phyloP scores from a whole-genome alignment of 805 yeast genomes.

The Candida sonorensis region DNA sequence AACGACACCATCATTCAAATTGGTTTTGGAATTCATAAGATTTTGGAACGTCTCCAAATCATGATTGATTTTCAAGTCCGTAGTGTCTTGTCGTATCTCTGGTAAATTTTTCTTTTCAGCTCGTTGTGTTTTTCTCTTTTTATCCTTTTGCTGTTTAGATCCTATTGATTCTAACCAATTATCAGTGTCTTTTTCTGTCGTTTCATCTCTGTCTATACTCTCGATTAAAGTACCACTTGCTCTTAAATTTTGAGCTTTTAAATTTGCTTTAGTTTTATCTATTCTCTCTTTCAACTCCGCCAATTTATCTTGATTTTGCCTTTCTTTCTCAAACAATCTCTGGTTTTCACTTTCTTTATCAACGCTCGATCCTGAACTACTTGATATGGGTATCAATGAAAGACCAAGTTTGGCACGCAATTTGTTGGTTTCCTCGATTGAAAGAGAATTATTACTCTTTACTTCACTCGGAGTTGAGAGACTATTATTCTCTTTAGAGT shows the following conservation, averaged over 20 bases:
- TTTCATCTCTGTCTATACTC: conserved; percentile 21
- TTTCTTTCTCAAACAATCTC: conserved; percentile 26
- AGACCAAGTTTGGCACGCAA: conserved; percentile 38
- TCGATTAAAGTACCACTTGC: conserved; percentile 21
- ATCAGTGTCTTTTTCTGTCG: conserved; percentile 22
- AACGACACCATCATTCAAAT: conserved; percentile 32
- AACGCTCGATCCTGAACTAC: conserved; percentile 6
- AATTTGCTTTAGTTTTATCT: conserved; percentile 9
- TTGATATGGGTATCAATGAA: conserved; percentile 38
- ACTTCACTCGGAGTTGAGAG: too few species aligned
- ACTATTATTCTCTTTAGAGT: too few species aligned
- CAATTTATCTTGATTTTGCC: conserved; percentile 23
- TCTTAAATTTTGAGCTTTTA: conserved; percentile 16
- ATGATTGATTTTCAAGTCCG: conserved; percentile 42
- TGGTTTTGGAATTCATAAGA: conserved; percentile 28
- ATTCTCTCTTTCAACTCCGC: conserved; percentile 13
- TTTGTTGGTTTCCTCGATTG: conserved; percentile 42
- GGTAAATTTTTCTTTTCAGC: conserved; percentile 11
- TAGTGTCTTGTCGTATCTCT: conserved; percentile 28
- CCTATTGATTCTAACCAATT: conserved; percentile 29
- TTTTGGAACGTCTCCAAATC: conserved; percentile 31
- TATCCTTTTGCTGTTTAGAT: conserved; percentile 4
- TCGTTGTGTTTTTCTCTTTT: conserved; percentile 3
- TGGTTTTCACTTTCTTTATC: conserved; percentile 24
- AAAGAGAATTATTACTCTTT: conserved; percentile 18